Evolutionary conservation across 108 stramenopile species (phyloP), one percentile per base, ranked within the genome.

Genomic region (Nitzschia sp.): DNA sequence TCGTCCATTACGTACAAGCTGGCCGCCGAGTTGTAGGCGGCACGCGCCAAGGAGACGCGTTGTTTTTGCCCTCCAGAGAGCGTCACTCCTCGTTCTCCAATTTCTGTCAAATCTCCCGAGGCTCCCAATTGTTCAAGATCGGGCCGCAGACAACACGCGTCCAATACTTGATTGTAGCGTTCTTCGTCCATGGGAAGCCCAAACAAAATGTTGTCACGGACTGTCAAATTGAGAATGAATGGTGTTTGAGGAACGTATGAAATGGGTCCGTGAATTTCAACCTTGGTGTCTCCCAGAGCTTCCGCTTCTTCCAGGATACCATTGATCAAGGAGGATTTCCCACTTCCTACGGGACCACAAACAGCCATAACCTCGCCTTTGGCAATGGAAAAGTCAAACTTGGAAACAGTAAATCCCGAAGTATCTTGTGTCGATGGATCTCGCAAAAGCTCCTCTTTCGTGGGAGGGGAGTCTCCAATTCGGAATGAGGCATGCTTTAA

Each of bases 181-280:
- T 84, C 83, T 28, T 63, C 17, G 45, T 97, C 81, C 36, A 74
- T 92, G 3, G 63, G 55, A 25, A 66, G 56, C 19, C 99, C 99
- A 72, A 98, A 98, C 41, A 98, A 60, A 31, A 99, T 96, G 77
- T 99, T 99, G 4, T 98, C 98, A 2, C 93, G 78, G 9, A 98
- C 22, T 4, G 96, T 94, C 15, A 80, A 72, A 71, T 99, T 99
- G 23, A 96, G 75, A 53, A 99, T 97, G 66, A 97, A 99, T 5
- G 97, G 82, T 28, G 77, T 87, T 68, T 99, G 97, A 32, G 83
- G 82, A 3, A 90, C 94, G 80, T 97, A 99, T 1, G 92, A 90
- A n/a, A 95, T 48, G 17, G 65, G 69, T 6, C 89, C 93, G 0
- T 76, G 62, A 4, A 61, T 61, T 60, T 59, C 28, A 16, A 61